phyloP scores from a whole-genome alignment of 1,139 yeast species.

The Saccharomyces hybrid region DNA sequence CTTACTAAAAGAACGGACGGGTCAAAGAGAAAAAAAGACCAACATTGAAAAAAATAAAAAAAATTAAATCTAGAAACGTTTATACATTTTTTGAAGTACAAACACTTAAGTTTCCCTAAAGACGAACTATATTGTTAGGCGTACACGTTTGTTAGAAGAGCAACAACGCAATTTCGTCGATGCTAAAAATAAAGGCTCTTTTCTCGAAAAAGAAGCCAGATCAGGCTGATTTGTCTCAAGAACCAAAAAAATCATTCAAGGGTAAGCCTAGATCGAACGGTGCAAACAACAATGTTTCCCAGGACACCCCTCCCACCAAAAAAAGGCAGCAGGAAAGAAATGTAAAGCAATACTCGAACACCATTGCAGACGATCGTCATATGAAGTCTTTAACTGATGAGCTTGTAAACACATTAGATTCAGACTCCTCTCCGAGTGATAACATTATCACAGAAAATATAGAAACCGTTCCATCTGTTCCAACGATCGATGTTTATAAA shows the following conservation, averaged over 20 bases:
- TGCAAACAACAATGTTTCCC: background rate
- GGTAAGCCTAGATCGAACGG: background rate
- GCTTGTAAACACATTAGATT: background rate
- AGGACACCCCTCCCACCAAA: background rate
- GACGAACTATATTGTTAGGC: background rate
- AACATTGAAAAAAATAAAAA: background rate
- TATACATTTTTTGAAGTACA: background rate
- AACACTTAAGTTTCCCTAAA: background rate
- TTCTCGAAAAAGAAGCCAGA: conserved; percentile 3
- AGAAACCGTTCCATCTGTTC: background rate
- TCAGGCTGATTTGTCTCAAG: background rate
- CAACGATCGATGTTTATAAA: background rate
- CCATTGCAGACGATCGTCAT: background rate
- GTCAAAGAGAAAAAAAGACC: background rate
- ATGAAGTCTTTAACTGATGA: background rate
- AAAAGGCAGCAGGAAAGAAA: background rate
- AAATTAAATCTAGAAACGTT: background rate
- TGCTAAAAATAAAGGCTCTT: conserved; percentile 35
- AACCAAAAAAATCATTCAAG: background rate
- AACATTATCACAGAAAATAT: background rate
- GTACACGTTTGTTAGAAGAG: background rate
- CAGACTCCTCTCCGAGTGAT: background rate
- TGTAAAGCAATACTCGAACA: background rate
- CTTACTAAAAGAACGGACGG: background rate
- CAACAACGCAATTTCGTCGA: conserved; percentile 10